Evolutionary conservation across 805 yeast genomes (phyloP).

Genomic region (Starmerella kuoi): DNA sequence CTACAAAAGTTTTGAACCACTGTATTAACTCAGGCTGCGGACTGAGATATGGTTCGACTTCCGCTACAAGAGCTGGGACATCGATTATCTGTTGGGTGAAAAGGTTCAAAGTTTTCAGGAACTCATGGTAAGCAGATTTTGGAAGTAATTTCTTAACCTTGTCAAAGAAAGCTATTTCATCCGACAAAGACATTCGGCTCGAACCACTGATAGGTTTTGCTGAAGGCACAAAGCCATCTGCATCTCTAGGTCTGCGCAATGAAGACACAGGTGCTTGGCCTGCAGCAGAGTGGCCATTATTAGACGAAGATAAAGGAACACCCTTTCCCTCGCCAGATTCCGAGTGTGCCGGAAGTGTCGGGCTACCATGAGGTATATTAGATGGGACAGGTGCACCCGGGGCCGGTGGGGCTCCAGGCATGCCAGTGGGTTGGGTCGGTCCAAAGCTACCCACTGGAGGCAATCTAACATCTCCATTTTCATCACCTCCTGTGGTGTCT

Average conservation of each 20-base stretch:
- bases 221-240: constrained; percentile 51
- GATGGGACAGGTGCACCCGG: background rate
- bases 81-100: constrained; percentile 87
- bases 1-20: constrained; percentile 90
- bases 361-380: background rate
- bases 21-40: constrained; percentile 62
- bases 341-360: background rate
- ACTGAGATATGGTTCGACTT: constrained; percentile 79
- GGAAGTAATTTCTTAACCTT: constrained; percentile 79
- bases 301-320: background rate
- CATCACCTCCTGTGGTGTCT: constrained; percentile 43
- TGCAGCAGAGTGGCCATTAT: background rate
- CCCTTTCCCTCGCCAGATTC: background rate
- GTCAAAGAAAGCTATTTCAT: constrained; percentile 84
- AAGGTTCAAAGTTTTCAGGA: constrained; percentile 73
- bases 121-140: constrained; percentile 84
- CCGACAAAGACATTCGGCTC: constrained; percentile 47
- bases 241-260: background rate
- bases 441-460: constrained; percentile 88
- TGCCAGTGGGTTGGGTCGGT: constrained; percentile 31
- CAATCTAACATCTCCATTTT: constrained; percentile 37
- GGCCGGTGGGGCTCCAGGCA: background rate
- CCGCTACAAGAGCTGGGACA: constrained; percentile 63
- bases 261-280: background rate
- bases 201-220: constrained; percentile 50